phyloP scores from a whole-genome alignment of 2,329 filamentous ascomycete genomes.

The Paramyrothecium roridum region DNA sequence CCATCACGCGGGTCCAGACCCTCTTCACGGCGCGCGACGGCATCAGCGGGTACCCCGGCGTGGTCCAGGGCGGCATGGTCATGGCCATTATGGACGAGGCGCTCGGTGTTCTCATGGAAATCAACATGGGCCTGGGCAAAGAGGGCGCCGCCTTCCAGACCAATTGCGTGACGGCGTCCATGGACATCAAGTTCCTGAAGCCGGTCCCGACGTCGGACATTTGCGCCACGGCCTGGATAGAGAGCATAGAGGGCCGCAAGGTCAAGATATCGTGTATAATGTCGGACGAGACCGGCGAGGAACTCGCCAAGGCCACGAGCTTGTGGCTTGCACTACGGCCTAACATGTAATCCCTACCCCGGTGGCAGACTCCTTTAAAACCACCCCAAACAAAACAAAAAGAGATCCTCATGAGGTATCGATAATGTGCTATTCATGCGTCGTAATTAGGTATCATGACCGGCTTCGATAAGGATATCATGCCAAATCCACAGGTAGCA shows the following conservation, averaged over 20 bases:
- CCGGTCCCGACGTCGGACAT: conserved; percentile 25
- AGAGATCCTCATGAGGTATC: too few relatives aligned
- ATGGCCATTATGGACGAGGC: conserved; percentile 33
- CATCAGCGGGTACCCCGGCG: conserved; percentile 25
- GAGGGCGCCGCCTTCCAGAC: conserved; percentile 19
- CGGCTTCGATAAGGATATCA: too few relatives aligned
- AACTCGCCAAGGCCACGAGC: conserved; percentile 25
- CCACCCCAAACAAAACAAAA: neutral
- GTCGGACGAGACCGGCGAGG: conserved; percentile 21
- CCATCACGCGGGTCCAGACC: conserved; percentile 22
- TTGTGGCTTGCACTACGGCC: conserved; percentile 28
- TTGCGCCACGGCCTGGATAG: conserved; percentile 25
- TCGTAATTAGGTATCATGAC: too few relatives aligned
- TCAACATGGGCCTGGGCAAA: conserved; percentile 30
- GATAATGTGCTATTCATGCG: too few relatives aligned
- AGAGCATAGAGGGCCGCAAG: conserved; percentile 29
- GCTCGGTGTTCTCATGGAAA: conserved; percentile 30
- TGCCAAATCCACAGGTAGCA: too few relatives aligned
- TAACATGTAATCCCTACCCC: too few relatives aligned
- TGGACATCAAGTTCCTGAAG: conserved; percentile 30
- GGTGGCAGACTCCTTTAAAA: too few relatives aligned
- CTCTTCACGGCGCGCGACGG: conserved; percentile 30
- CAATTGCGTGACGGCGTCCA: conserved; percentile 27
- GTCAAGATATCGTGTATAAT: conserved; percentile 24
- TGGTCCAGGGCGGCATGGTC: conserved; percentile 33